These are phyloP conservation scores for Arthrocladium fulminans DNA, from an alignment of 2,329 filamentous ascomycete genomes.

Conservation along the genomic window DNA sequence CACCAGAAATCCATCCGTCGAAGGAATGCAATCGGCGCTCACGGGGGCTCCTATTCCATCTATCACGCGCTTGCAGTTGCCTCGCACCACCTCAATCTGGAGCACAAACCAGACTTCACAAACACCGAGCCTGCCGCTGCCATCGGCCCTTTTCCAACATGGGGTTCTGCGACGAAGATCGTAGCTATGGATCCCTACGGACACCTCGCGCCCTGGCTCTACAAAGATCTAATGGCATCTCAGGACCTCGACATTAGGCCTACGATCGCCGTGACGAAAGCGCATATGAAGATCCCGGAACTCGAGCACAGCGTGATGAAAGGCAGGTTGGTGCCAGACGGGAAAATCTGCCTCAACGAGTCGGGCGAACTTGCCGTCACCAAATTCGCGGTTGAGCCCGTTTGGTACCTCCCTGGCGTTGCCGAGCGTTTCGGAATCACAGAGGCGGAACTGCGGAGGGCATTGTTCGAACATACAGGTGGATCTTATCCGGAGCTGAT, in stretches of 20 bases:
- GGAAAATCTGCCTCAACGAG: slow-evolving; percentile 83
- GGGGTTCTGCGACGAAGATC: slow-evolving; percentile 85
- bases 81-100: slow-evolving; percentile 73
- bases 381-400: slow-evolving; percentile 93
- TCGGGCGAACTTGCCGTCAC: slow-evolving; percentile 83
- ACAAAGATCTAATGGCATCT: slow-evolving; percentile 63
- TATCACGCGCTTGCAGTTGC: slow-evolving; percentile 91
- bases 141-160: slow-evolving; percentile 82
- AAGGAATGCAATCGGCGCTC: slow-evolving; percentile 65
- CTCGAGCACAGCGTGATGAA: slow-evolving; percentile 76
- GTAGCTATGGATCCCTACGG: slow-evolving; percentile 95
- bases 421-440: slow-evolving; percentile 92
- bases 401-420: slow-evolving; percentile 78
- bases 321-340: slow-evolving; percentile 69
- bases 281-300: slow-evolving; percentile 95
- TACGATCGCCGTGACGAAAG: slow-evolving; percentile 83
- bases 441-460: slow-evolving; percentile 74
- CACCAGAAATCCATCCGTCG: slow-evolving; percentile 64
- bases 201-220: slow-evolving; percentile 76
- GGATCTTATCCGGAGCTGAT: slow-evolving; percentile 96
- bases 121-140: slow-evolving; percentile 88
- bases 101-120: slow-evolving; percentile 69
- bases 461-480: slow-evolving; percentile 89
- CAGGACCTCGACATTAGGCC: slow-evolving; percentile 79
- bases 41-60: slow-evolving; percentile 89